phyloP scores from a whole-genome alignment of 2,329 filamentous ascomycete genomes.

The Sarocladium oryzae region DNA sequence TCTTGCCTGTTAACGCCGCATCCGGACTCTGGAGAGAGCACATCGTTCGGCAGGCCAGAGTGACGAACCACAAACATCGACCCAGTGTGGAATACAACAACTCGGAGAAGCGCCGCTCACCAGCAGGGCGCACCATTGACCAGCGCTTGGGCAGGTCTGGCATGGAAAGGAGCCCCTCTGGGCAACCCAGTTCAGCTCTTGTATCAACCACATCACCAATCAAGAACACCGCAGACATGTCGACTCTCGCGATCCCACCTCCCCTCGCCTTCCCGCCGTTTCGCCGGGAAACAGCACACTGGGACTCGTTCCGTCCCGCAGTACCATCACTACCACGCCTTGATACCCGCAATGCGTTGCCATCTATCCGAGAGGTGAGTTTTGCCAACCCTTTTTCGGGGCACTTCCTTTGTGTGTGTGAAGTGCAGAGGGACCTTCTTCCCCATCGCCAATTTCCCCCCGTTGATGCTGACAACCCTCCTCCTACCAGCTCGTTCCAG shows the following conservation, averaged over 20 bases:
- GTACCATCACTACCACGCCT: conserved; percentile 29
- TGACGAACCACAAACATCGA: background rate
- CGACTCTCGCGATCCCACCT: conserved; percentile 3
- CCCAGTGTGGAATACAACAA: conserved; percentile 2
- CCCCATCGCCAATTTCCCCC: too few relatives aligned
- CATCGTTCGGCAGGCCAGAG: background rate
- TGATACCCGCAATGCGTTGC: conserved; percentile 38
- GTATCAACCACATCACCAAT: background rate
- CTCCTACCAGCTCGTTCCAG: conserved; percentile 8
- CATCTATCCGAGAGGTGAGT: conserved; percentile 48
- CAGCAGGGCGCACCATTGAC: background rate
- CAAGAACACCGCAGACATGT: background rate
- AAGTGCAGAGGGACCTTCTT: too few relatives aligned
- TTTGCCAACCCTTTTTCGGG: too few relatives aligned
- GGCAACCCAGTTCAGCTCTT: conserved; percentile 7
- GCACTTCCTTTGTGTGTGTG: too few relatives aligned
- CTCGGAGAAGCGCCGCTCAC: background rate
- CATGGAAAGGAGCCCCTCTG: conserved; percentile 7
- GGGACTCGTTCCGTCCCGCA: conserved; percentile 29
- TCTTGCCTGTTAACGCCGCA: background rate
- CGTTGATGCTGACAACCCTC: too few relatives aligned
- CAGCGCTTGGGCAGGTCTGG: conserved; percentile 2
- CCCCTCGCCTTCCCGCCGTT: conserved; percentile 23
- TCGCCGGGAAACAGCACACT: conserved; percentile 31
- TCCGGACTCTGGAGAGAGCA: background rate